phyloP scores from a whole-genome alignment of 139 green algal genomes.

The Haematococcus lacustris region DNA sequence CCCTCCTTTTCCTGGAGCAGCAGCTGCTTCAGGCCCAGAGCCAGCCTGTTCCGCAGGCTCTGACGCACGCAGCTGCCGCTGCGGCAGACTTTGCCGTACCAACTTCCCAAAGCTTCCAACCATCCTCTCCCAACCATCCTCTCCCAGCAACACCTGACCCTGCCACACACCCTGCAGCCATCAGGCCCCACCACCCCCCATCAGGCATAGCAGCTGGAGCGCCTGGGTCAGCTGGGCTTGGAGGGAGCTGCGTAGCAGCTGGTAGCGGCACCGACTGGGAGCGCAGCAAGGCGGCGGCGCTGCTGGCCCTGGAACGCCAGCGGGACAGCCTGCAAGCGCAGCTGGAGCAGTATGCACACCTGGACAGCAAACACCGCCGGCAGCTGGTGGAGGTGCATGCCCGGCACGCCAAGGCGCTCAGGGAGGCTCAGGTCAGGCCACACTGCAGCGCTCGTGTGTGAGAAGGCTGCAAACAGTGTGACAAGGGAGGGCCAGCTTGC shows the following conservation, averaged over 20 bases:
- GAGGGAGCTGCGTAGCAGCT: not conserved
- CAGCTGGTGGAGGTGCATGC: constrained; percentile 15
- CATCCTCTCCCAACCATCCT: too few relatives aligned
- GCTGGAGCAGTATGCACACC: constrained; percentile 12
- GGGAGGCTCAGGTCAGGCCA: constrained; percentile 10
- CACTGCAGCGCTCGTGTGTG: too few relatives aligned
- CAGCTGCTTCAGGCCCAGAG: constrained; percentile 14
- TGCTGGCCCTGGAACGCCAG: constrained; percentile 23
- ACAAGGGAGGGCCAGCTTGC: too few relatives aligned
- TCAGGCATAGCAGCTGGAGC: not conserved
- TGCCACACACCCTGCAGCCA: not conserved
- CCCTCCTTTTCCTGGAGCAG: constrained; percentile 14
- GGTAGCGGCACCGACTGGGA: constrained; percentile 2
- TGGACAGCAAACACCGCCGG: constrained; percentile 11
- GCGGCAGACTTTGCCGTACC: too few relatives aligned
- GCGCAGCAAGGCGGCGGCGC: constrained; percentile 7
- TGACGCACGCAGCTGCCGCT: too few relatives aligned
- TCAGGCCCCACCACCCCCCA: not conserved
- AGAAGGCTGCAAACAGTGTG: too few relatives aligned
- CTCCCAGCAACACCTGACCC: not conserved
- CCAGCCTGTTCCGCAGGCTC: too few relatives aligned
- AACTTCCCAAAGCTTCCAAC: too few relatives aligned
- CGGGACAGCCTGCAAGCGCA: constrained; percentile 11
- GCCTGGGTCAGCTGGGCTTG: not conserved
- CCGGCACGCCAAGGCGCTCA: constrained; percentile 11